Conservation (phyloP, 139 green algal genomes). For the Yamagishiella unicocca region DNA sequence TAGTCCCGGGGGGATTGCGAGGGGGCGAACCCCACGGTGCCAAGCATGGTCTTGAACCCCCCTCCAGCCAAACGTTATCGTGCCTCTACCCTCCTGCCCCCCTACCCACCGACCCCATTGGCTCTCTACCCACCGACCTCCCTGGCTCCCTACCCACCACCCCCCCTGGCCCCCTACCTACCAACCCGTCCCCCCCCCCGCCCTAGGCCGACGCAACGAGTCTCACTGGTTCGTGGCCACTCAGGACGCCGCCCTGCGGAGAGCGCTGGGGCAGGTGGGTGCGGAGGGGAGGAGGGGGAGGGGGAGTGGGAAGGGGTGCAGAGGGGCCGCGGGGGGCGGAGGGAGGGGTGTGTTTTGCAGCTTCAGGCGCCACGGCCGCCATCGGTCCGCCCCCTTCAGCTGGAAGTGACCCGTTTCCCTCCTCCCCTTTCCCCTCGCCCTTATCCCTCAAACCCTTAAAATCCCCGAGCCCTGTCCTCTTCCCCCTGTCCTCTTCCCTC, state of each 20-base stretch:
- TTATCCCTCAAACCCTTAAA: not conserved
- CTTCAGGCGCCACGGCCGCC: too few species aligned
- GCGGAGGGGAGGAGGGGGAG: not conserved
- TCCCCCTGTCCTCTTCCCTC: not conserved
- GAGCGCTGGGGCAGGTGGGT: constrained; percentile 51
- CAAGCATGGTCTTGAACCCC: too few species aligned
- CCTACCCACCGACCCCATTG: too few species aligned
- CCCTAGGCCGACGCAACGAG: constrained; percentile 47
- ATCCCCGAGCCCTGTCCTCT: not conserved
- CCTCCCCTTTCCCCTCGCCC: not conserved
- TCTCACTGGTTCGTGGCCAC: constrained; percentile 64
- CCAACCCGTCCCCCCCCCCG: not conserved
- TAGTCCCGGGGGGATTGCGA: too few species aligned
- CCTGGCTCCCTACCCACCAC: not conserved
- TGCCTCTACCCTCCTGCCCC: too few species aligned
- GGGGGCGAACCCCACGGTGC: too few species aligned
- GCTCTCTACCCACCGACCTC: too few species aligned
- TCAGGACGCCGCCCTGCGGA: constrained; percentile 56
- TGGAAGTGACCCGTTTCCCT: too few species aligned
- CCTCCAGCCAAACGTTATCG: too few species aligned
- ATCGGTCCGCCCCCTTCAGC: too few species aligned
- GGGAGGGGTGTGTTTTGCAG: too few species aligned
- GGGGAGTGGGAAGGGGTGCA: not conserved
- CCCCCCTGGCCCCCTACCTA: not conserved
- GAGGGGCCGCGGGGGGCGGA: too few species aligned